Conservation (phyloP, 768 basidiomycete genomes). For the Trametes villosa region DNA sequence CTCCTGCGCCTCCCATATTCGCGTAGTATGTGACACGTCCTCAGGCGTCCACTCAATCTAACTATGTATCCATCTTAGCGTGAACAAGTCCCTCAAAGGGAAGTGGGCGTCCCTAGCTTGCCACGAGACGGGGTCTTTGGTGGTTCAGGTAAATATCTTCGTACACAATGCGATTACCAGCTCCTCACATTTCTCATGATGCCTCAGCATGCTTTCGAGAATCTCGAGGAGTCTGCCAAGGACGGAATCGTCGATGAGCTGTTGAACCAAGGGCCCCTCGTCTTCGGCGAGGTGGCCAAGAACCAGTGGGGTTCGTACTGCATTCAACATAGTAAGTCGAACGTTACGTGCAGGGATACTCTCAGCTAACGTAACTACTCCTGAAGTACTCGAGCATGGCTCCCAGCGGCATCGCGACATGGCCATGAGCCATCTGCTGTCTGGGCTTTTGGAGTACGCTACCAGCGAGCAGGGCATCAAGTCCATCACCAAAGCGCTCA, state of each 20-base stretch:
- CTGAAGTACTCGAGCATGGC: constrained; percentile 81
- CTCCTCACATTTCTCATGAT: not conserved
- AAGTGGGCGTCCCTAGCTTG: constrained; percentile 91
- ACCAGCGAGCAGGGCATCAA: constrained; percentile 88
- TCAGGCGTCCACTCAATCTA: constrained; percentile 3
- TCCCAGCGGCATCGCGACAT: constrained; percentile 73
- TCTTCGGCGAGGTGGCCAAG: constrained; percentile 80
- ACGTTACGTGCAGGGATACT: not conserved
- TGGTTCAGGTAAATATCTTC: constrained; percentile 67
- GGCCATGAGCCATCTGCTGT: constrained; percentile 78
- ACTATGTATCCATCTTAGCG: constrained; percentile 47
- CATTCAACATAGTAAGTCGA: constrained; percentile 75
- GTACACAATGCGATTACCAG: not conserved
- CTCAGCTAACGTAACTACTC: not conserved
- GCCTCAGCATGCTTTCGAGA: constrained; percentile 79
- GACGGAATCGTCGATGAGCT: constrained; percentile 85
- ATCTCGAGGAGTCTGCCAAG: constrained; percentile 81
- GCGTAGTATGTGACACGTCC: constrained; percentile 61
- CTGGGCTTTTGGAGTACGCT: constrained; percentile 77
- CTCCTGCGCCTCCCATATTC: constrained; percentile 88
- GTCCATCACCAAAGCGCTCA: constrained; percentile 83
- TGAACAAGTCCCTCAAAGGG: constrained; percentile 85
- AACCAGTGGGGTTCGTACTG: constrained; percentile 92
- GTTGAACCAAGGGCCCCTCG: constrained; percentile 67
- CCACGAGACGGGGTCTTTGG: constrained; percentile 88